Evolutionary conservation across 306 rosid genomes (phyloP).

Genomic region (Arachis stenosperma): DNA sequence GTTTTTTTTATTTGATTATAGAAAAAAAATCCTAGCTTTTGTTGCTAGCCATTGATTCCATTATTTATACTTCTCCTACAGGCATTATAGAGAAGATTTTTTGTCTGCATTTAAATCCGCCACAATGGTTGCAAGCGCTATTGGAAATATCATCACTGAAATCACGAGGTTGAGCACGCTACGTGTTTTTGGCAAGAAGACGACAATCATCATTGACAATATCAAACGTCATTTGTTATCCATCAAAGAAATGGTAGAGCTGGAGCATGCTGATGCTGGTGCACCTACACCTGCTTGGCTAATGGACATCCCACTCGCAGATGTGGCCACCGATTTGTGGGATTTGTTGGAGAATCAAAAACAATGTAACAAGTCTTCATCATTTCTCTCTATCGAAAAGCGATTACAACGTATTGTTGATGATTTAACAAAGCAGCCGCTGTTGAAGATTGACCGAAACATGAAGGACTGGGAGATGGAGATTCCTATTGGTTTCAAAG

Average conservation of each 20-base stretch:
- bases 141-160: neutral
- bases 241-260: neutral
- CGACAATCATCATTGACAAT: neutral
- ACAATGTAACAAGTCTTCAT: too few species aligned
- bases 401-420: neutral
- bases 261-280: too few species aligned
- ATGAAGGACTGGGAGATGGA: too few species aligned
- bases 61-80: too few species aligned
- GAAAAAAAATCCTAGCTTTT: too few species aligned
- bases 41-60: too few species aligned
- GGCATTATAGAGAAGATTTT: too few species aligned
- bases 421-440: too few species aligned
- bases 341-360: conserved; percentile 2
- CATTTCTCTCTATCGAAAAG: neutral
- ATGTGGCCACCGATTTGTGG: neutral
- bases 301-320: neutral
- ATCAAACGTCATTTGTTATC: neutral
- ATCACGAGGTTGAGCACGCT: neutral
- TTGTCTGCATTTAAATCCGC: too few species aligned
- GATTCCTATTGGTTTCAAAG: too few species aligned
- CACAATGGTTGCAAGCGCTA: neutral
- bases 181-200: neutral
- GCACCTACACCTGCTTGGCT: neutral
- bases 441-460: too few species aligned
- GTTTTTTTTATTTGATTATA: too few species aligned